Percentiles rank a stretch among this genome's conserved stretches.
phyloP scores from a whole-genome alignment of 352 stramenopile genomes.

The Elongisporangium prolatum region DNA sequence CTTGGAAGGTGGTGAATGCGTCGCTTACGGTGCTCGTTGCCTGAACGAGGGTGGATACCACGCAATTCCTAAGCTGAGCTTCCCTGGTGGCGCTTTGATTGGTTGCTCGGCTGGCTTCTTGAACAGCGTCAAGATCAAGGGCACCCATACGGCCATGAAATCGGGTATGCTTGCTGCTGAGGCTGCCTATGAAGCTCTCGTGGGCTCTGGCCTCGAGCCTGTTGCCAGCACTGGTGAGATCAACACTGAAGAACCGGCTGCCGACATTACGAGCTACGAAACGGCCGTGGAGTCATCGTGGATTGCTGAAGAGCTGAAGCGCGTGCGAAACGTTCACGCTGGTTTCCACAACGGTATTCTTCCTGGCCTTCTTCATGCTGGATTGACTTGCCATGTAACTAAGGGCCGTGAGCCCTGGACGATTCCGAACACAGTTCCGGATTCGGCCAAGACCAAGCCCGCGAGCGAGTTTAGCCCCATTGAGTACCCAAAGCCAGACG shows the following conservation, averaged over 20 bases:
- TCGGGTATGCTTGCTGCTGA: conserved; percentile 97
- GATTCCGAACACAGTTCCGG: conserved; percentile 73
- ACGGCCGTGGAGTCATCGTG: conserved; percentile 90
- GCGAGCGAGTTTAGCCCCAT: conserved; percentile 90
- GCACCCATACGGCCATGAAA: conserved; percentile 98
- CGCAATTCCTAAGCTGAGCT: conserved; percentile 97
- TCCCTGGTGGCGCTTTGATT: conserved; percentile 94
- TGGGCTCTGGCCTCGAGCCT: conserved; percentile 37
- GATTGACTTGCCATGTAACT: conserved; percentile 90
- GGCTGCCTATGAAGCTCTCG: conserved; percentile 90
- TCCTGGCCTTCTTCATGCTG: conserved; percentile 92
- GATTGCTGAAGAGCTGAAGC: conserved; percentile 96
- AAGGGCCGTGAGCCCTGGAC: conserved; percentile 97
- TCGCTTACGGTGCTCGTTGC: conserved; percentile 96
- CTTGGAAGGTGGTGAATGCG: conserved; percentile 95
- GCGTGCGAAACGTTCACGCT: conserved; percentile 96
- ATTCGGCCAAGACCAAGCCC: conserved; percentile 91
- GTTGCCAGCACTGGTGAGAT: conserved; percentile 72
- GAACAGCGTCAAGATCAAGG: conserved; percentile 99
- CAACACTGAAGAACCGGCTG: conserved; percentile 49
- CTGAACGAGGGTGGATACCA: conserved; percentile 95
- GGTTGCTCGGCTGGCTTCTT: conserved; percentile 98
- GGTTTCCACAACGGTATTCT: conserved; percentile 95
- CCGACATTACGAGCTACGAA: conserved; percentile 85
- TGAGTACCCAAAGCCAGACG: conserved; percentile 96